These are phyloP conservation scores for Tieghemostelium lacteum DNA, from an alignment of 78 protist genomes.

Conservation along the genomic window DNA sequence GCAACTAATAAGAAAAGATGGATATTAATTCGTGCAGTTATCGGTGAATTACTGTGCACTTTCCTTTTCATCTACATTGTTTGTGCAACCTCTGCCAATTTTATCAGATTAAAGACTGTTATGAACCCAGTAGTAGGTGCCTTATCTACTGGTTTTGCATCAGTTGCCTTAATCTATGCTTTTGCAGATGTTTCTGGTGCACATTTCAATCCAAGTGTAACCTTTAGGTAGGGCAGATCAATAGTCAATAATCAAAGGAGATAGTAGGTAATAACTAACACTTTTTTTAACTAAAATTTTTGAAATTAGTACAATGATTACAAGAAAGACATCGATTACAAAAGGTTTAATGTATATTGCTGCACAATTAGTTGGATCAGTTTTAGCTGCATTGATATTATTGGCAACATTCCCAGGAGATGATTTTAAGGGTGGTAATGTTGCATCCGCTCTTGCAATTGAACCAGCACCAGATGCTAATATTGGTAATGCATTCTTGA, in stretches of 20 bases:
- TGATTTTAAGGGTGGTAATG: not conserved
- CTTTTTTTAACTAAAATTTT: too few relatives aligned
- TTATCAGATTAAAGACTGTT: not conserved
- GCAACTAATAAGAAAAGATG: constrained; percentile 53
- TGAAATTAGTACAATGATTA: constrained; percentile 65
- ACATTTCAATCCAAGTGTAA: constrained; percentile 78
- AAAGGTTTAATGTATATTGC: constrained; percentile 69
- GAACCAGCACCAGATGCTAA: constrained; percentile 23
- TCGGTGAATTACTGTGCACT: constrained; percentile 78
- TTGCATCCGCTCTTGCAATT: constrained; percentile 31
- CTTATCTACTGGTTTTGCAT: constrained; percentile 59
- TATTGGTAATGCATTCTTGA: constrained; percentile 59
- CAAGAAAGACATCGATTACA: constrained; percentile 64
- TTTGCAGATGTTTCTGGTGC: constrained; percentile 85
- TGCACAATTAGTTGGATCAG: constrained; percentile 76
- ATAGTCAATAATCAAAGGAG: too few relatives aligned
- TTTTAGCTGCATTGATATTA: constrained; percentile 26
- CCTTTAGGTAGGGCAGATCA: not conserved
- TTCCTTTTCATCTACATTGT: constrained; percentile 69
- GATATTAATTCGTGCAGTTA: constrained; percentile 75
- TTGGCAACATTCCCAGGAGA: constrained; percentile 72
- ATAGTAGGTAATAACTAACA: too few relatives aligned
- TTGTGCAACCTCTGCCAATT: constrained; percentile 29
- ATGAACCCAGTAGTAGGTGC: constrained; percentile 38
- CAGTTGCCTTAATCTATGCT: constrained; percentile 74